Conservation (phyloP, 2,329 filamentous ascomycete genomes). For the Neopestalotiopsis sp. region DNA sequence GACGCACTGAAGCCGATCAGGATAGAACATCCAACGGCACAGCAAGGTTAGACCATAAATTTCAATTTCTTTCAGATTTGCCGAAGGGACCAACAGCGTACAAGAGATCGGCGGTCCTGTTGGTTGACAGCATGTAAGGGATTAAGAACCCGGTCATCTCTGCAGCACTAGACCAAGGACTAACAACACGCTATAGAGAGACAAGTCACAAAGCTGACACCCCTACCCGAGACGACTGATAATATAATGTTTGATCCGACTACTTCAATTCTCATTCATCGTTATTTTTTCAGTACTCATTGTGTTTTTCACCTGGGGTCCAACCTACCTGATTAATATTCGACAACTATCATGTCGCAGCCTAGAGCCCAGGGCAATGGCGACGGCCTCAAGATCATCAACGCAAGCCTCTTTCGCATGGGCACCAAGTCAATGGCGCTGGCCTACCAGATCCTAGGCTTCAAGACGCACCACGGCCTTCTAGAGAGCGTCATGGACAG, state of each 20-base stretch:
- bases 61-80: neutral
- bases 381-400: constrained; percentile 17
- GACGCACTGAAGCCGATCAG: neutral
- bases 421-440: constrained; percentile 17
- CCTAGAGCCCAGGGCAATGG: neutral
- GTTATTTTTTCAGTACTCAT: no score
- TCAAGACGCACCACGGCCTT: constrained; percentile 14
- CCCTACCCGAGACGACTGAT: neutral
- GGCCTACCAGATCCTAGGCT: constrained; percentile 20
- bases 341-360: neutral
- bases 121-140: neutral
- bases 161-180: neutral
- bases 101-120: neutral
- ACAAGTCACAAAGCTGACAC: neutral
- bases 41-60: neutral
- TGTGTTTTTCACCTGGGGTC: no score
- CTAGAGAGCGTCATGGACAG: constrained; percentile 10
- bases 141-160: neutral
- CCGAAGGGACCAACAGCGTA: no score
- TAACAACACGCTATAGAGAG: neutral
- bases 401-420: constrained; percentile 18
- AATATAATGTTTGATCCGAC: no score
- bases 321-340: no score
- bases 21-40: neutral
- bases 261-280: no score